phyloP scores from a whole-genome alignment of 768 basidiomycete genomes.

The Neoboletus brunneissimus region DNA sequence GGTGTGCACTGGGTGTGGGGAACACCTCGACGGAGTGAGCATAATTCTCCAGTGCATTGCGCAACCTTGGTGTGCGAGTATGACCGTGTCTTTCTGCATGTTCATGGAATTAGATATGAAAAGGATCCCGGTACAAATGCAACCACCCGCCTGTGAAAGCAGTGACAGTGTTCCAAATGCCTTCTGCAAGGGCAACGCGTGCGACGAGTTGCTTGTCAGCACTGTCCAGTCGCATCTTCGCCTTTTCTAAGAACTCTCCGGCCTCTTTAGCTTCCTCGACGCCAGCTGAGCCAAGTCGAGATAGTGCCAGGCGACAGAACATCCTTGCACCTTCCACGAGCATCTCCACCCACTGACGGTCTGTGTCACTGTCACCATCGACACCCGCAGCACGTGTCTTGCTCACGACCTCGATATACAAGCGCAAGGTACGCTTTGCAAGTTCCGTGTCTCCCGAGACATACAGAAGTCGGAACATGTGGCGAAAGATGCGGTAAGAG shows the following conservation, averaged over 20 bases:
- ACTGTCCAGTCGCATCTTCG: slow-evolving; percentile 49
- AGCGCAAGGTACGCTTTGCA: slow-evolving; percentile 68
- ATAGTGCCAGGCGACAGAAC: slow-evolving; percentile 55
- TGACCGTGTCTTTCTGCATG: slow-evolving; percentile 61
- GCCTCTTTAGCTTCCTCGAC: slow-evolving; percentile 65
- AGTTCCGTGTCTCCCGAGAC: slow-evolving; percentile 57
- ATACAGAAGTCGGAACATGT: slow-evolving; percentile 74
- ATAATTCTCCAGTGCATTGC: slow-evolving; percentile 52
- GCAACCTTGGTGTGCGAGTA: slow-evolving; percentile 54
- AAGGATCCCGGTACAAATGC: not conserved
- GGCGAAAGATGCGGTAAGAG: slow-evolving; percentile 78
- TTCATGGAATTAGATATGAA: not conserved
- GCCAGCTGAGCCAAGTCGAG: slow-evolving; percentile 37
- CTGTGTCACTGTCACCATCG: slow-evolving; percentile 55
- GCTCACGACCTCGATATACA: slow-evolving; percentile 82
- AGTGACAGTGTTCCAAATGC: slow-evolving; percentile 68
- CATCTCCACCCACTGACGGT: slow-evolving; percentile 72
- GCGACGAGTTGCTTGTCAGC: slow-evolving; percentile 55
- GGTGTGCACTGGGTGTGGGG: slow-evolving; percentile 59
- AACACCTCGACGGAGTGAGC: slow-evolving; percentile 44
- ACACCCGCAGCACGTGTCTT: slow-evolving; percentile 66
- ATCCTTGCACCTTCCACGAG: slow-evolving; percentile 76
- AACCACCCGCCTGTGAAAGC: slow-evolving; percentile 58
- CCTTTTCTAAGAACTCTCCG: slow-evolving; percentile 55
- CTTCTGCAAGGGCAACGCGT: slow-evolving; percentile 63